Base-by-base conservation (phyloP, 192 early-diverging fungal species). In the Globomyces pollinis-pini region DNA sequence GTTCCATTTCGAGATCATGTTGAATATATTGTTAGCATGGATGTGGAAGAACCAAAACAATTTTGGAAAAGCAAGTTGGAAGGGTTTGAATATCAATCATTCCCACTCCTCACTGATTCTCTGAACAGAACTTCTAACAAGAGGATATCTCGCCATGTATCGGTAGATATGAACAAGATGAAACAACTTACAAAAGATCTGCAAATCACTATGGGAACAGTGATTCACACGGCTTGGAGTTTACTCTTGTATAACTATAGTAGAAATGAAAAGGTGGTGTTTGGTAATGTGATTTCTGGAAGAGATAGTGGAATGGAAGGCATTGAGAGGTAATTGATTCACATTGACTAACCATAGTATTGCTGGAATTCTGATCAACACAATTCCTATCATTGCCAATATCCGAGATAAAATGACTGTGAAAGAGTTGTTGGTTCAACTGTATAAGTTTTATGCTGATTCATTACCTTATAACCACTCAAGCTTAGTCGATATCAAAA, bases 191-290 rank as follows among this genome's bases (percentile, higher is more conserved):
- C 50, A 35, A 3, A 11, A 4, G 3, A 23, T 21, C 4, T 3
- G 11, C 50, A 52, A 16, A 59, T 65, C 12, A 69, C 68, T 30
- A 5, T 38, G 11, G 24, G 49, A 0, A 49, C 57, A 6, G 8
- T 69, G 9, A 30, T 49, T 57, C 12, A 56, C 12, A 52, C 64
- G 0, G 60, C 63, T 8, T 70, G 69, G 69, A 60, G 60, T 4
- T 18, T 62, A n/a, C 51, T 57, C n/a, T 58, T 70, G 20, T n/a
- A 26, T n/a, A 16, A 11, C 11, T 57, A 52, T 50, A 15, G 44
- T 3, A 15, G 35, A 16, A 15, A 36, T 18, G 23, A 67, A 16
- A 64, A 61, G 31, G 64, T 70, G 24, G 12, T 50, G 3, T 70
- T 70, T 43, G 69, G 42, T 2, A 24, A 15, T 21, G 35, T 63